phyloP scores from a whole-genome alignment of 2,329 filamentous ascomycete genomes.

The Ascochyta fabae region DNA sequence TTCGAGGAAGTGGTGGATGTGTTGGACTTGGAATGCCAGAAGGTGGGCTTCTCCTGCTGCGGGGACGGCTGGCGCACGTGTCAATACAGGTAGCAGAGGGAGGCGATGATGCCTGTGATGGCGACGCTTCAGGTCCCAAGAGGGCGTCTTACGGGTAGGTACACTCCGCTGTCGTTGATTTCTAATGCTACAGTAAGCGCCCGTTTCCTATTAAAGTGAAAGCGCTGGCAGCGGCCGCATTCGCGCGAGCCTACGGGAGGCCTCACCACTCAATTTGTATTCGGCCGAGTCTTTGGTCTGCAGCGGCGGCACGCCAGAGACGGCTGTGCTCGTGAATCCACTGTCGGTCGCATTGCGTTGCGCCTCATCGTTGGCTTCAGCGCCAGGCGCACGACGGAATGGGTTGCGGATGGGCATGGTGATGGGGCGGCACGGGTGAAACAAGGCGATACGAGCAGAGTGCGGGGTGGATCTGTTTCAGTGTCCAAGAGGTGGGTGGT shows the following conservation, averaged over 20 bases:
- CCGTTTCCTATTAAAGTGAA: constrained; percentile 14
- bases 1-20: constrained; percentile 61
- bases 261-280: constrained; percentile 61
- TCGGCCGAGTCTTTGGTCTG: constrained; percentile 56
- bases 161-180: constrained; percentile 94
- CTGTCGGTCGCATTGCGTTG: constrained; percentile 41
- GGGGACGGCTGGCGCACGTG: constrained; percentile 69
- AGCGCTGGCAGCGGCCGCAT: not conserved
- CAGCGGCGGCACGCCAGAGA: constrained; percentile 49
- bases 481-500: constrained; percentile 22
- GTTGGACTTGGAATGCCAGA: constrained; percentile 68
- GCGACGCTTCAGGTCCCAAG: not conserved
- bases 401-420: constrained; percentile 52
- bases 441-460: constrained; percentile 24
- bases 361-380: constrained; percentile 42
- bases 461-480: constrained; percentile 19
- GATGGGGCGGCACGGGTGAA: constrained; percentile 18
- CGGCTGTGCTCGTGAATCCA: constrained; percentile 43
- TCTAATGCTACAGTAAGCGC: constrained; percentile 62
- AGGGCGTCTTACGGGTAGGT: constrained; percentile 75
- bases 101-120: not conserved
- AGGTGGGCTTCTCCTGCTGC: constrained; percentile 80
- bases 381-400: constrained; percentile 46
- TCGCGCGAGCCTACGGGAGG: constrained; percentile 3
- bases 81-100: constrained; percentile 22